Conservation (phyloP, 2,329 filamentous ascomycete species). For the Trichoderma asperellum region DNA sequence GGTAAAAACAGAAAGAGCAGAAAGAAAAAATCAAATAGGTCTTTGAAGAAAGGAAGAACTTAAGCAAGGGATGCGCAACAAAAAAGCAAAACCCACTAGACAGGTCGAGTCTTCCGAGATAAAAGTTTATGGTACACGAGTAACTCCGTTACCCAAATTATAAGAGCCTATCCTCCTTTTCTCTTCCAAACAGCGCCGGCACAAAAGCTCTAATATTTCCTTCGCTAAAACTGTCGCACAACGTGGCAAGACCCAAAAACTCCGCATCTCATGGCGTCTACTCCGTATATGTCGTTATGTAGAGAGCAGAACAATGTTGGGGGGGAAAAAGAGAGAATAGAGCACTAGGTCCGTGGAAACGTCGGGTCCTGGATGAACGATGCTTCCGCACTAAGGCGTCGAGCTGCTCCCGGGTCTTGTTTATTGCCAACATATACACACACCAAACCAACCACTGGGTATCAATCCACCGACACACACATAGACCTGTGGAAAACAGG, state of each 20-base stretch:
- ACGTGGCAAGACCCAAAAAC: constrained; percentile 29
- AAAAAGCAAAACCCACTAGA: constrained; percentile 21
- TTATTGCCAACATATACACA: constrained; percentile 22
- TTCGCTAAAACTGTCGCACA: constrained; percentile 28
- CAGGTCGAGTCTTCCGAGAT: constrained; percentile 32
- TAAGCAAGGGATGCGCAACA: constrained; percentile 19
- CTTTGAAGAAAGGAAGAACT: not conserved
- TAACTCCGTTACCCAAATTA: constrained; percentile 42
- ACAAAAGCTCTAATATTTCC: constrained; percentile 29
- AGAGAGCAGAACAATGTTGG: constrained; percentile 15
- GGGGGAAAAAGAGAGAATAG: not conserved
- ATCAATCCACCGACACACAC: constrained; percentile 26
- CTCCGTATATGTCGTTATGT: constrained; percentile 21
- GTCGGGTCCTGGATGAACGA: constrained; percentile 1
- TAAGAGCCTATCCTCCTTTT: constrained; percentile 32
- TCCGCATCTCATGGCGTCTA: constrained; percentile 25
- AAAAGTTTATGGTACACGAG: constrained; percentile 42
- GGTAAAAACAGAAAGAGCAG: not conserved
- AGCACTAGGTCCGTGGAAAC: not conserved
- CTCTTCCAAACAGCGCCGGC: constrained; percentile 19
- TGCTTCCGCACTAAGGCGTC: constrained; percentile 13
- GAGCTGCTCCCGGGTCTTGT: constrained; percentile 25
- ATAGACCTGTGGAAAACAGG: constrained; percentile 21
- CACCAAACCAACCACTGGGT: constrained; percentile 19
- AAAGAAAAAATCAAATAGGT: not conserved